These are phyloP conservation scores for Lactifluus piperatus DNA, from an alignment of 768 basidiomycete genomes.

Conservation along the genomic window DNA sequence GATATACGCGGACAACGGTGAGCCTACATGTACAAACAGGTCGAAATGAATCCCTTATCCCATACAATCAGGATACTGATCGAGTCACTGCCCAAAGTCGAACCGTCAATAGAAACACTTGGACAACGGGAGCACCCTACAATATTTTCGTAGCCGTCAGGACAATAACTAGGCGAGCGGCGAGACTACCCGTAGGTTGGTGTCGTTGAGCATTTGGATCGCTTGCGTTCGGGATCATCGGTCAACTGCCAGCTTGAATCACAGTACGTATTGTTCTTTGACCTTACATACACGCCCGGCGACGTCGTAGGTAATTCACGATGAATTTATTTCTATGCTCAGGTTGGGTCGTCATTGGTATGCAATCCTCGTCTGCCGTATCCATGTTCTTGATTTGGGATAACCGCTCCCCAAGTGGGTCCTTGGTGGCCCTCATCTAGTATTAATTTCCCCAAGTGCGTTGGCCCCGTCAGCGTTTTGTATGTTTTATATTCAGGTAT, in stretches of 20 bases:
- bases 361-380: neutral
- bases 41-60: neutral
- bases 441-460: neutral
- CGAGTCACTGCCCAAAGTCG: neutral
- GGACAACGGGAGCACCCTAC: neutral
- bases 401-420: neutral
- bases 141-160: neutral
- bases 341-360: neutral
- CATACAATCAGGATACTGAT: neutral
- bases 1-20: neutral
- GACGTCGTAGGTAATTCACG: neutral
- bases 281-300: neutral
- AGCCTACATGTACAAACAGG: neutral
- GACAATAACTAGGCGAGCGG: neutral
- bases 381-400: neutral
- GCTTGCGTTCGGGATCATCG: neutral
- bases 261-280: neutral
- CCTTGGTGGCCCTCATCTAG: neutral
- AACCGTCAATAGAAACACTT: neutral
- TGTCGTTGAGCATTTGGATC: neutral
- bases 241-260: neutral
- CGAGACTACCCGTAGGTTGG: neutral
- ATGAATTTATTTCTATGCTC: neutral
- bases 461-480: neutral
- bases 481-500: neutral